These are phyloP conservation scores for Ogataea degrootiae DNA, from an alignment of 805 yeast species.

Conservation along the genomic window DNA sequence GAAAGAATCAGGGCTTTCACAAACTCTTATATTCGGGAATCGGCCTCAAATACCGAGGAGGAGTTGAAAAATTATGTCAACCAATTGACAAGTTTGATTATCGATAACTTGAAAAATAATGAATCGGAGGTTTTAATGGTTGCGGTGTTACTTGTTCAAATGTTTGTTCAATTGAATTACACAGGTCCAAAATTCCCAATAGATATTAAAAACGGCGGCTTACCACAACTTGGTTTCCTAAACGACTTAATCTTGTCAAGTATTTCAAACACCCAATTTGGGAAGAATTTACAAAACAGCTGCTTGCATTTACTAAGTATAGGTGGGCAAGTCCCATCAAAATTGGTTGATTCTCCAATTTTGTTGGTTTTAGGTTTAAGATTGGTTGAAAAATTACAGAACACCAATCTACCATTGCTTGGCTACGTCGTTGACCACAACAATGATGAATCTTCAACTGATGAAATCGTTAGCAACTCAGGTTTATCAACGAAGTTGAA, in stretches of 20 bases:
- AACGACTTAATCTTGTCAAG: neutral
- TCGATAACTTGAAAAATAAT: conserved; percentile 4
- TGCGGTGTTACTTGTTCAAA: conserved; percentile 60
- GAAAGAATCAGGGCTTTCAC: conserved; percentile 1
- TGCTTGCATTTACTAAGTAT: conserved; percentile 16
- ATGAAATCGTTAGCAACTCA: conserved; percentile 17
- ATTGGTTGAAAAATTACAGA: conserved; percentile 38
- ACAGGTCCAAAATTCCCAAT: conserved; percentile 70
- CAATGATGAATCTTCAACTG: conserved; percentile 14
- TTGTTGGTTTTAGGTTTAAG: conserved; percentile 40
- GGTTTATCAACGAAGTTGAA: conserved; percentile 6
- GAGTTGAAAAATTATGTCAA: conserved; percentile 4
- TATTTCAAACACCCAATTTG: neutral
- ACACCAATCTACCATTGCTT: conserved; percentile 26
- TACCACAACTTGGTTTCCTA: conserved; percentile 7
- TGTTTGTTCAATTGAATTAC: conserved; percentile 69
- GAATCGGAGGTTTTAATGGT: conserved; percentile 18
- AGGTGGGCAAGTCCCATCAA: conserved; percentile 66
- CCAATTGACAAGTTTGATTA: neutral
- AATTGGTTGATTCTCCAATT: conserved; percentile 47
- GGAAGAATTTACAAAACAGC: neutral
- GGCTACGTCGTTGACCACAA: conserved; percentile 7
- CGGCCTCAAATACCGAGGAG: neutral
- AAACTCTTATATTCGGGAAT: neutral
- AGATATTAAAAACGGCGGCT: conserved; percentile 7